Percentiles rank a stretch among this genome's conserved stretches.
Evolutionary conservation across 2,329 filamentous ascomycete species (phyloP).

Genomic region (Ustulina deusta): DNA sequence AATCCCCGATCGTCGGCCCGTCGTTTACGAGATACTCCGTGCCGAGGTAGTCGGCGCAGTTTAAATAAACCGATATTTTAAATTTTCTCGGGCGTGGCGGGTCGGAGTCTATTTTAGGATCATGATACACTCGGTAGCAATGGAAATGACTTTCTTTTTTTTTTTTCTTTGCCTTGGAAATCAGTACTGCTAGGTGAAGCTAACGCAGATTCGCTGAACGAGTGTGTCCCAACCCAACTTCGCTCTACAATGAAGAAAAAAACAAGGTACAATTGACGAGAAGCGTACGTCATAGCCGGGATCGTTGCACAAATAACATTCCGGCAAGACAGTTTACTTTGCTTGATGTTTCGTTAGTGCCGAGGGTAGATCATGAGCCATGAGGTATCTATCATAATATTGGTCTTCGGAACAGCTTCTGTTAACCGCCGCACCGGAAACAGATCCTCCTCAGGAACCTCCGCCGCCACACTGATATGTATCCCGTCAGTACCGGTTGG

Average conservation of each 20-base stretch:
- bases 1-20: conserved; percentile 9
- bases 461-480: conserved; percentile 40
- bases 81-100: not conserved
- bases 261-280: not conserved
- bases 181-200: not conserved
- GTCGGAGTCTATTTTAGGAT: not conserved
- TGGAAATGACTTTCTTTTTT: conserved; percentile 4
- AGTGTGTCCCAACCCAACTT: not conserved
- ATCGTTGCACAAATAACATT: not conserved
- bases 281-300: not conserved
- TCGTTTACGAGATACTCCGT: conserved; percentile 2
- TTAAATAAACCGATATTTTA: not conserved
- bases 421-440: not conserved
- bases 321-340: not conserved
- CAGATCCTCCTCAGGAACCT: conserved; percentile 9
- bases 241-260: not conserved
- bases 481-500: conserved; percentile 10
- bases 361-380: not conserved
- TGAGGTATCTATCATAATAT: not conserved
- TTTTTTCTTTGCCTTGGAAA: no score
- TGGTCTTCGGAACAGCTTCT: not conserved
- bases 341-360: not conserved
- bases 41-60: not conserved
- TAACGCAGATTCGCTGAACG: not conserved
- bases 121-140: not conserved